A percentile compares a stretch with the other conserved stretches of the same genome.
phyloP scores from a whole-genome alignment of 768 basidiomycete species.

The Suillus ampliporus region DNA sequence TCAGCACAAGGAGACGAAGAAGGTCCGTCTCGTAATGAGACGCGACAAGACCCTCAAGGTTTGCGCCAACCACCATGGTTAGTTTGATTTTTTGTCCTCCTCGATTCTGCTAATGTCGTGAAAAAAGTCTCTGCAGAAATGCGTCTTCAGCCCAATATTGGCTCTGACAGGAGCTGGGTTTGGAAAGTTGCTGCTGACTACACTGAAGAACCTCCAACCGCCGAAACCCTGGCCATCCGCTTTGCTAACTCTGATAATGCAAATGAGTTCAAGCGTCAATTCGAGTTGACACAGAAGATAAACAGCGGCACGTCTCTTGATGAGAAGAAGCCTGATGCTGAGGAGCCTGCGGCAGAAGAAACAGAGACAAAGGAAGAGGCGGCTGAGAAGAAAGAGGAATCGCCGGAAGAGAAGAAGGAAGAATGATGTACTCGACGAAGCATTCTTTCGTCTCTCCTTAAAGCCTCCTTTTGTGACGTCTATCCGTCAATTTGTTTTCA shows the following conservation, averaged over 20 bases:
- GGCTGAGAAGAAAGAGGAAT: slow-evolving; percentile 34
- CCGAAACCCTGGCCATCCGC: slow-evolving; percentile 97
- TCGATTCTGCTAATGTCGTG: slow-evolving; percentile 14
- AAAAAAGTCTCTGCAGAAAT: slow-evolving; percentile 82
- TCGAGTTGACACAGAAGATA: slow-evolving; percentile 81
- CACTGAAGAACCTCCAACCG: slow-evolving; percentile 85
- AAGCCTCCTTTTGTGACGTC: slow-evolving; percentile 13
- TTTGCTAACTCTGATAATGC: slow-evolving; percentile 98
- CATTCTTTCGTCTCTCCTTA: slow-evolving; percentile 10
- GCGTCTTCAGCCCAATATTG: slow-evolving; percentile 96
- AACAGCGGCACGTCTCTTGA: slow-evolving; percentile 49
- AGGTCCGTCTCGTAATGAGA: slow-evolving; percentile 96
- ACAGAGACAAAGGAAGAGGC: slow-evolving; percentile 29
- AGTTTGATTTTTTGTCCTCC: slow-evolving; percentile 30
- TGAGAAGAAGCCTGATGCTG: slow-evolving; percentile 19
- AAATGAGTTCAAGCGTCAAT: slow-evolving; percentile 84
- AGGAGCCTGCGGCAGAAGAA: slow-evolving; percentile 28
- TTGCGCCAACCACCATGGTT: slow-evolving; percentile 97
- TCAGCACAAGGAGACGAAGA: slow-evolving; percentile 86
- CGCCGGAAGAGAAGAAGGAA: slow-evolving; percentile 43
- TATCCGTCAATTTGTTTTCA: slow-evolving; percentile 5
- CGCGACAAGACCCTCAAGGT: slow-evolving; percentile 99
- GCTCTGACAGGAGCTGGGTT: slow-evolving; percentile 99
- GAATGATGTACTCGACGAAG: slow-evolving; percentile 10
- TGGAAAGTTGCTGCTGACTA: slow-evolving; percentile 98